A percentile compares a stretch with the other conserved stretches of the same genome.
Conservation (phyloP, 768 basidiomycete species). For the Termitomyces sp. region DNA sequence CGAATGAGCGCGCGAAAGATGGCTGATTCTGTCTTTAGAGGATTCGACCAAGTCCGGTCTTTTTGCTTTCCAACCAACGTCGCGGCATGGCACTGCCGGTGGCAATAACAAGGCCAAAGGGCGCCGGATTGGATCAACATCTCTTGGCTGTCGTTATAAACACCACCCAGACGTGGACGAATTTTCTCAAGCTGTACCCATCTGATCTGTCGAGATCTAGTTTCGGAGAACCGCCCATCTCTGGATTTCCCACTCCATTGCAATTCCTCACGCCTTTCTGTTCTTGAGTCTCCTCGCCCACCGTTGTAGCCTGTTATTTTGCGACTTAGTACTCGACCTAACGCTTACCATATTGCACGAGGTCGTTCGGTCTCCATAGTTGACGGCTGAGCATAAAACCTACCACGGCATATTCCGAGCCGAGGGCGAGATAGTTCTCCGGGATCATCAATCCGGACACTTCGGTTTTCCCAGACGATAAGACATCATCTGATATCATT, state of each 20-base stretch:
- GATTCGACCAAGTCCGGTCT: constrained; percentile 1
- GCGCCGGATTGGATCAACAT: constrained; percentile 8
- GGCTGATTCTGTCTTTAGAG: constrained; percentile 4
- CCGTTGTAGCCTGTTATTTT: not conserved
- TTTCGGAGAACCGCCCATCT: constrained; percentile 2
- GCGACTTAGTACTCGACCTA: not conserved
- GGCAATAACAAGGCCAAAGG: constrained; percentile 11
- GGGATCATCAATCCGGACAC: constrained; percentile 2
- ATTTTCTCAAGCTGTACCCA: constrained; percentile 8
- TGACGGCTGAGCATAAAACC: not conserved
- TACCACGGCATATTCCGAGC: not conserved
- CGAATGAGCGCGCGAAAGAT: constrained; percentile 5
- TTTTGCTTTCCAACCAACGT: constrained; percentile 8
- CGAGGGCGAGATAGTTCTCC: not conserved
- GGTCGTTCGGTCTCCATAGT: not conserved
- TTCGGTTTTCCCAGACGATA: constrained; percentile 1
- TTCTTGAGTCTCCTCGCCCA: not conserved
- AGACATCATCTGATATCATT: constrained; percentile 1
- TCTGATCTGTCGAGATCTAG: constrained; percentile 8
- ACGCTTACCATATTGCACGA: not conserved
- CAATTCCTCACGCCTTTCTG: not conserved
- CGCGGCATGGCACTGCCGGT: constrained; percentile 6
- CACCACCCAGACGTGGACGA: constrained; percentile 3
- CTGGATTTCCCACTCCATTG: constrained; percentile 1
- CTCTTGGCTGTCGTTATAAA: not conserved